Percentiles rank a stretch among this genome's conserved stretches.
phyloP scores from a whole-genome alignment of 352 stramenopile species.

The Phytophthora quininea region DNA sequence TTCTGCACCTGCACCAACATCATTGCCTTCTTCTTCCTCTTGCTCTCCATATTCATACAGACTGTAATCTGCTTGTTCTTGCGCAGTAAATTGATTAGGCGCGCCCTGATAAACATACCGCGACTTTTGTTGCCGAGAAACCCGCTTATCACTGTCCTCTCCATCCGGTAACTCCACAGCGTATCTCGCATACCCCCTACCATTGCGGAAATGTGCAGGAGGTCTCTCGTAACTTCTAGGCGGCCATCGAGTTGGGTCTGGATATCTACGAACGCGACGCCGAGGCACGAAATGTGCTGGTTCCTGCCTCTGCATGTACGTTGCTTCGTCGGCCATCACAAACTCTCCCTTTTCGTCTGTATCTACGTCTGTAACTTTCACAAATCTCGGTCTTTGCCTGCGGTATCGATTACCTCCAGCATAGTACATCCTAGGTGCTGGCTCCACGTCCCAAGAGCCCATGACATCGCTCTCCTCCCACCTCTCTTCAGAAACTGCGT shows the following conservation, averaged over 20 bases:
- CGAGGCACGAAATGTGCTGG: conserved; percentile 19
- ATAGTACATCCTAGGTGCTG: conserved; percentile 27
- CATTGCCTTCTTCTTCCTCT: conserved; percentile 9
- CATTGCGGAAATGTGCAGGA: conserved; percentile 6
- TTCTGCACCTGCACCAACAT: background rate
- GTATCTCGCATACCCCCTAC: conserved; percentile 25
- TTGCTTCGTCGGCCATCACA: conserved; percentile 5
- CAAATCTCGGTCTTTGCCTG: conserved; percentile 26
- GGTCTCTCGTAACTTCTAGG: conserved; percentile 13
- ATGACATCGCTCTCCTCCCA: conserved; percentile 2
- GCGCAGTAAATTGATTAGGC: conserved; percentile 10
- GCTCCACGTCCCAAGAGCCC: conserved; percentile 4
- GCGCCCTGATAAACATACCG: conserved; percentile 25
- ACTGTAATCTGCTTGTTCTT: conserved; percentile 15
- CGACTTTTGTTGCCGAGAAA: conserved; percentile 5
- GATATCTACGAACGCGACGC: conserved; percentile 23
- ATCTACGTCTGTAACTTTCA: conserved; percentile 19
- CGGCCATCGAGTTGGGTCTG: conserved; percentile 25
- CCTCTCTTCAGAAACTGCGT: conserved; percentile 8
- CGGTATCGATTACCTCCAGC: background rate
- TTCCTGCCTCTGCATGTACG: conserved; percentile 16
- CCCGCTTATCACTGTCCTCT: conserved; percentile 16
- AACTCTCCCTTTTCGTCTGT: conserved; percentile 39
- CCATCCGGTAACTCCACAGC: conserved; percentile 5
- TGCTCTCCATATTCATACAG: conserved; percentile 17